Conservation (phyloP, 1,139 yeast genomes). For the Spathaspora sp. region DNA sequence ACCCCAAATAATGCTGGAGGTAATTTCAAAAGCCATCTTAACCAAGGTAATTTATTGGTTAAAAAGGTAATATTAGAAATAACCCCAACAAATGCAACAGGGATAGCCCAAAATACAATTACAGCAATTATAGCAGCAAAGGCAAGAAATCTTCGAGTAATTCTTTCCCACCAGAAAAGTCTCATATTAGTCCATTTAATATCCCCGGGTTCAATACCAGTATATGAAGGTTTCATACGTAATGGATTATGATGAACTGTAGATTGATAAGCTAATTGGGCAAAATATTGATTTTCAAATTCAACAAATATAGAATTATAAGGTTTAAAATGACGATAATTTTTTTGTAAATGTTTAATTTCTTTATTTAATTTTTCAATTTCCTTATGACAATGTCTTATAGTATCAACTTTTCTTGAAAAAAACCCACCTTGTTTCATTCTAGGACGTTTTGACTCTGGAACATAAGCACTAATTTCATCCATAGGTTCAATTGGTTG, state of each 20-base stretch:
- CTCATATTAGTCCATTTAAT: slow-evolving; percentile 70
- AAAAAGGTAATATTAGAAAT: slow-evolving; percentile 73
- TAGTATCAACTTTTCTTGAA: slow-evolving; percentile 57
- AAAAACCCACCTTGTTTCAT: slow-evolving; percentile 58
- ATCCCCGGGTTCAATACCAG: slow-evolving; percentile 64
- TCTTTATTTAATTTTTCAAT: slow-evolving; percentile 56
- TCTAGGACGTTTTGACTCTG: slow-evolving; percentile 74
- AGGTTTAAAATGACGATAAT: slow-evolving; percentile 43
- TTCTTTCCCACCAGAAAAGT: slow-evolving; percentile 81
- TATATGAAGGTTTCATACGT: slow-evolving; percentile 46
- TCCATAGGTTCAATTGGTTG: slow-evolving; percentile 44
- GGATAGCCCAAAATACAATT: slow-evolving; percentile 80
- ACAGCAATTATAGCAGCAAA: slow-evolving; percentile 55
- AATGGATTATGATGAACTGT: slow-evolving; percentile 54
- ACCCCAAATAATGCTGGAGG: slow-evolving; percentile 61
- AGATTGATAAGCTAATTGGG: slow-evolving; percentile 69
- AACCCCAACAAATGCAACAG: slow-evolving; percentile 81
- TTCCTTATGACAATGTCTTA: slow-evolving; percentile 55
- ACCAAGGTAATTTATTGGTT: slow-evolving; percentile 57
- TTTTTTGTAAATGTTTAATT: slow-evolving; percentile 51
- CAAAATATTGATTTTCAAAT: slow-evolving; percentile 66
- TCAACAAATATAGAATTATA: slow-evolving; percentile 65
- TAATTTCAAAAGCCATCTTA: slow-evolving; percentile 61
- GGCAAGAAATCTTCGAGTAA: slow-evolving; percentile 60
- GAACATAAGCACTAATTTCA: slow-evolving; percentile 65